Base-by-base conservation (phyloP, 2,329 filamentous ascomycete species). In the Graphium sp. region DNA sequence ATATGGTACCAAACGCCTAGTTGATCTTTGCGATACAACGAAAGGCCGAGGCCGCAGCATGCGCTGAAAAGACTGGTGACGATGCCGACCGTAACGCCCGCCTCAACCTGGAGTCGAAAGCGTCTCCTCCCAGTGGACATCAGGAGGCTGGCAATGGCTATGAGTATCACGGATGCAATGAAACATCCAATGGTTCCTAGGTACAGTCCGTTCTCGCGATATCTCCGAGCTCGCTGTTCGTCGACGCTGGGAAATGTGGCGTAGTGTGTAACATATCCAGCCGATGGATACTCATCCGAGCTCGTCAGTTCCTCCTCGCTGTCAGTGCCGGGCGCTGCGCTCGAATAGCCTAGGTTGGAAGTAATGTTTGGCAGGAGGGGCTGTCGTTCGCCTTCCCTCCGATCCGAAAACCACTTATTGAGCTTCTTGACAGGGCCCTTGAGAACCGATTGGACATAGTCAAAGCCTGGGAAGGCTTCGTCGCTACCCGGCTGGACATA, bases 401-500 rank as follows among this genome's bases (percentile, higher is more conserved):
- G 33, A 7, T 37, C 39, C 12, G 43, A 47, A 15, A 72, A 55
- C 65, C 66, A 72, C 19, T 48, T 46, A 33, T 53, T 62, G 6
- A 62, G 59, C 37, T 55, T 69, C 32, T 55, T 56, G 21, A 68
- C 50, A 4, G 67, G 66, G 8, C 48, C 44, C 4, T 50, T 47
- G 24, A 71, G 48, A 16, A 72, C 52, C 21, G 49, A 55, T 33
- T 67, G 59, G 16, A 83, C 50, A 21, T 68, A 64, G 16, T 63
- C 60, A 20, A 81, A 51, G 10, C 78, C 74, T 0, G 75, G 71
- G 31, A 80, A 77, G 19, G 53, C 54, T 12, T 52, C 43, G 7
- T 62, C 56, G 2, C 66, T 66, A 38, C 81, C 64, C 0, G 80
- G 79, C 43, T 85, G 66, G 34, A 87, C 58, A 41, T 81, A 83